Base-by-base conservation (phyloP, 2,329 filamentous ascomycete genomes). In the Bimuria novae-zelandiae region DNA sequence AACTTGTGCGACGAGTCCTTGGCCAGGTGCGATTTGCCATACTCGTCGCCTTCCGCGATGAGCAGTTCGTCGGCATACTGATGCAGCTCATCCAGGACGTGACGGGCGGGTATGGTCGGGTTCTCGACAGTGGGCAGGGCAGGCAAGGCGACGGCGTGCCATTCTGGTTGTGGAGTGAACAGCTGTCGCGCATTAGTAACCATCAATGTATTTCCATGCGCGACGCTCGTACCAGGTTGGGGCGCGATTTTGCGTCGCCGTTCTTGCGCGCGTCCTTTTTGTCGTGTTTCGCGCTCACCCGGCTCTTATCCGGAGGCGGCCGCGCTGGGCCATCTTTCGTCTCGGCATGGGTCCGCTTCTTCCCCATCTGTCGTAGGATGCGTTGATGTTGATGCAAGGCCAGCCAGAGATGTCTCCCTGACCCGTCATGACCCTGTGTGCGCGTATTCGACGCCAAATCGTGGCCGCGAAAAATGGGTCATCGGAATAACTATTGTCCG, bases 1-100 rank as follows among this genome's bases (percentile, higher is more conserved):
- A 99, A 99, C 73, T 92, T 96, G 75, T 95, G 89, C 35, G 92
- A 93, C 2, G 93, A 94, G 22, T 90, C 91, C 45, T 90, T 85
- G 6, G 89, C 85, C 51, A 89, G 79, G 61, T 90, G 81, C 35
- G 82, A 87, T 22, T 85, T 84, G 50, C 82, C 82, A 76, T 97
- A 99, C 41, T 84, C 80, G 35, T 84, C 81, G 56, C 89, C 89
- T 69, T 99, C 94, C 22, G 85, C 80, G 49, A 95, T 87, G 17
- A 97, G 78, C 6, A 97, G 80, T 8, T 82, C 80, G 56, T 85
- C 84, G 3, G 91, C 92, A 72, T 96, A 86, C 12, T 85, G 77
- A 65, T 90, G 78, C n/a, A 87, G 70, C 41, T 80, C 81, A 39
- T 85, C 80, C 53, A 87, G 73, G 17, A 84, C 68, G 53, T 79